Conservation (phyloP, 2,329 filamentous ascomycete genomes). For the Neonectria ditissima region DNA sequence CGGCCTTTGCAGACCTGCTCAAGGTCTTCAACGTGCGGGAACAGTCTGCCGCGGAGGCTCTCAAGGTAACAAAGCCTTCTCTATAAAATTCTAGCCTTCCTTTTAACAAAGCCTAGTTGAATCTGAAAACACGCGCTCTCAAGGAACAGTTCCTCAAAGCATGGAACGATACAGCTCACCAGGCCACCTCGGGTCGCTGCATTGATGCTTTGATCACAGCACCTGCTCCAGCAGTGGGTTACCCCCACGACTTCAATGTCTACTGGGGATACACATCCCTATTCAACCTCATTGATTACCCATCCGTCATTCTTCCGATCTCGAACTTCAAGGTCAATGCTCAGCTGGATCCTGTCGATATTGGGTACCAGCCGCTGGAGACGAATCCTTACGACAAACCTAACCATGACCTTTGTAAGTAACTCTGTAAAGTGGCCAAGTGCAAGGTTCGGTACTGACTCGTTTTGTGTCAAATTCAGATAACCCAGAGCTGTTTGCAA, state of each 20-base stretch:
- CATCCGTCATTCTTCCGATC: conserved; percentile 15
- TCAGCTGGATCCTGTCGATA: neutral
- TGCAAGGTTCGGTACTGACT: neutral
- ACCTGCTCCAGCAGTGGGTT: conserved; percentile 5
- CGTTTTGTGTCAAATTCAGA: conserved; percentile 6
- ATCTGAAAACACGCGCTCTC: neutral
- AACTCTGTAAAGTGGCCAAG: neutral
- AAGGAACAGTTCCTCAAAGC: conserved; percentile 2
- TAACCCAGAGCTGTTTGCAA: neutral
- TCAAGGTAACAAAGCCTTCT: too few relatives aligned
- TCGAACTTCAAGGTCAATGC: too few relatives aligned
- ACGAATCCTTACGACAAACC: conserved; percentile 21
- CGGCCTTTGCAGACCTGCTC: conserved; percentile 12
- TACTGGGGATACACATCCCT: conserved; percentile 29
- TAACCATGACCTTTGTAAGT: conserved; percentile 26
- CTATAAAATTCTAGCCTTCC: too few relatives aligned
- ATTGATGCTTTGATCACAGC: conserved; percentile 25
- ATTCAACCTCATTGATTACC: conserved; percentile 30
- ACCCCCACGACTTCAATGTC: conserved; percentile 26
- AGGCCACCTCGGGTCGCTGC: neutral
- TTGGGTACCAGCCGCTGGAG: neutral
- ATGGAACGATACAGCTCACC: conserved; percentile 9
- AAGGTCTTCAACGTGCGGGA: conserved; percentile 11
- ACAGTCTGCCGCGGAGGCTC: conserved; percentile 2
- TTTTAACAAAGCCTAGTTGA: too few relatives aligned